A percentile compares a stretch with the other conserved stretches of the same genome.
Conservation (phyloP, 75 land plant species). For the Chamaecyparis obtusa region DNA sequence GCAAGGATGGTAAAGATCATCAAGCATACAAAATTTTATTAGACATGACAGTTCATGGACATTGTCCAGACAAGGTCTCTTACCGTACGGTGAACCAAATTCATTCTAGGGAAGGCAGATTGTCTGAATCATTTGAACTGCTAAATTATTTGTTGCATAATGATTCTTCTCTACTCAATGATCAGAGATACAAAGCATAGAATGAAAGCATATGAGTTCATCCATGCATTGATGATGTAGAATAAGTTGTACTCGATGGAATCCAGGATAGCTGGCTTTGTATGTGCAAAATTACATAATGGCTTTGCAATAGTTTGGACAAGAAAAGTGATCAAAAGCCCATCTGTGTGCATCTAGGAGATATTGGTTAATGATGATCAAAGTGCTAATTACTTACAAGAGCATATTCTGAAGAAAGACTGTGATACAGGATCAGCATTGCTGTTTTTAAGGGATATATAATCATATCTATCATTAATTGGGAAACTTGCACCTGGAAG, state of each 20-base stretch:
- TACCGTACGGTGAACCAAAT: conserved; percentile 19
- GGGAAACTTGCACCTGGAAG: neutral
- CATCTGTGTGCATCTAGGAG: neutral
- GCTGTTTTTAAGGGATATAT: neutral
- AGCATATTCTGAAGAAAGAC: neutral
- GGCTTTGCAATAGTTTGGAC: neutral
- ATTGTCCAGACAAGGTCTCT: conserved; percentile 35
- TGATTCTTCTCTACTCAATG: neutral
- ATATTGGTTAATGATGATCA: neutral
- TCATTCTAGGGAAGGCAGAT: conserved; percentile 11
- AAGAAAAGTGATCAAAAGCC: neutral
- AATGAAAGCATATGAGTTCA: neutral
- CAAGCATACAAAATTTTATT: conserved; percentile 25
- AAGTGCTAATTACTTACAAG: neutral
- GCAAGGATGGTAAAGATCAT: conserved; percentile 30
- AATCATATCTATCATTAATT: neutral
- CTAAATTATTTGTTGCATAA: neutral
- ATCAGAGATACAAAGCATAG: conserved; percentile 1
- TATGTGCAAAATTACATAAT: neutral
- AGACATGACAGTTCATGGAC: conserved; percentile 38
- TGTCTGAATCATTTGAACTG: conserved; percentile 7
- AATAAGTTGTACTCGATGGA: conserved; percentile 5
- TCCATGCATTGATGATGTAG: neutral
- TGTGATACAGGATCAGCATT: neutral
- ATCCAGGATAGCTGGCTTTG: neutral